Percentiles rank a stretch among this genome's conserved stretches.
phyloP scores from a whole-genome alignment of 768 basidiomycete genomes.

The Boletus reticuloceps region DNA sequence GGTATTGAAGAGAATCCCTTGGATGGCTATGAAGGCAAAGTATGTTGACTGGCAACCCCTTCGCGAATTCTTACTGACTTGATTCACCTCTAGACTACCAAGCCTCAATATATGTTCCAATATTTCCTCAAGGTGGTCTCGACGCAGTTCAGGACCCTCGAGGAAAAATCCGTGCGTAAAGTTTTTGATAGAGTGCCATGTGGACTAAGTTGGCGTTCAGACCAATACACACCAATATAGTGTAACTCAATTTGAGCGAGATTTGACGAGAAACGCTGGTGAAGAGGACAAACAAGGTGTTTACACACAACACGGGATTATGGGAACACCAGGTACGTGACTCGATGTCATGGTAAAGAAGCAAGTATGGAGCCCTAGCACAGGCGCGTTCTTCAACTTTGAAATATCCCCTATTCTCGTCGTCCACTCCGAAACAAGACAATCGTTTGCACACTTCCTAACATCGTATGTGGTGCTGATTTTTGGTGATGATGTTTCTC shows the following conservation, averaged over 20 bases:
- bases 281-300: slow-evolving; percentile 63
- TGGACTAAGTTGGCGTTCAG: slow-evolving; percentile 32
- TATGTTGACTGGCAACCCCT: slow-evolving; percentile 31
- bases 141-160: slow-evolving; percentile 86
- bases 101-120: slow-evolving; percentile 93
- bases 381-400: slow-evolving; percentile 86
- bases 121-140: slow-evolving; percentile 99
- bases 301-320: slow-evolving; percentile 68
- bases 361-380: not conserved
- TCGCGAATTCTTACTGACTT: slow-evolving; percentile 3
- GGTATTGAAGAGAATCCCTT: slow-evolving; percentile 77
- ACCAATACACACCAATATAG: slow-evolving; percentile 94
- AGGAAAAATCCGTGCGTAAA: slow-evolving; percentile 59
- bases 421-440: slow-evolving; percentile 85
- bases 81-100: slow-evolving; percentile 51
- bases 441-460: slow-evolving; percentile 96
- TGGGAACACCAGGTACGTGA: slow-evolving; percentile 63
- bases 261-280: slow-evolving; percentile 62
- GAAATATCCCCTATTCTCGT: slow-evolving; percentile 97
- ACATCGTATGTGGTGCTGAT: slow-evolving; percentile 72
- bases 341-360: not conserved
- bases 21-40: slow-evolving; percentile 59
- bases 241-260: slow-evolving; percentile 93
- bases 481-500: not conserved
- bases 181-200: not conserved